Evolutionary conservation across 208 protist genomes (phyloP), one percentile per base, ranked within the genome.

Genomic region (Trypanosoma congolense): DNA sequence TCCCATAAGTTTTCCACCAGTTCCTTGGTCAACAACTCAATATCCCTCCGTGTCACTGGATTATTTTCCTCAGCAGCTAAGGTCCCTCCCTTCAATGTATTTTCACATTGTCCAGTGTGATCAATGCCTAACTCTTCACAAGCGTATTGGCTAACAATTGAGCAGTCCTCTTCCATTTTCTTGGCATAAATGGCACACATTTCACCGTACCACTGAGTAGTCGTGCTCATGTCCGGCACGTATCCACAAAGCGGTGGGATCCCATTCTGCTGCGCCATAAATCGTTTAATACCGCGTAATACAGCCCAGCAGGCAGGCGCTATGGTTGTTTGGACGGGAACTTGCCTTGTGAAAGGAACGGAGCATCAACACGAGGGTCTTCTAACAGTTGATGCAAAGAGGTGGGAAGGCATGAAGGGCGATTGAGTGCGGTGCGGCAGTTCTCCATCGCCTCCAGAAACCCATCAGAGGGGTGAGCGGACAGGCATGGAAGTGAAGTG

Each of bases 181-280:
- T 44, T 31, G 2, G 61, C 26, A 47, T 90, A 97, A 40, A 92
- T 81, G 9, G 55, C 48, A 46, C 95, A 82, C n/a, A 99, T 76
- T 52, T 85, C 73, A 10, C 85, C 56, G 63, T 96, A 98, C 65
- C 77, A 95, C 14, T 62, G 45, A n/a, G 96, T 98, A 22, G 94
- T 93, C n/a, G 96, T 89, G 2, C 70, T 88, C 59, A 99, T 93
- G 73, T 99, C 97, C 10, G 96, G 97, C 3, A 99, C 45, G 58
- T 77, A 71, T 40, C 95, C 95, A 30, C 65, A 62, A 19, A 96
- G 61, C 1, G 97, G 96, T 12, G 98, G 62, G 3, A 75, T 61
- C 2, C 54, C 55, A 36, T 35, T 47, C 46, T 63, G 6, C 22
- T 53, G 43, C 2, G 42, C 30, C 26, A 55, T 61, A 43, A 74